phyloP scores from a whole-genome alignment of 768 basidiomycete species.

The Tremella mesenterica region DNA sequence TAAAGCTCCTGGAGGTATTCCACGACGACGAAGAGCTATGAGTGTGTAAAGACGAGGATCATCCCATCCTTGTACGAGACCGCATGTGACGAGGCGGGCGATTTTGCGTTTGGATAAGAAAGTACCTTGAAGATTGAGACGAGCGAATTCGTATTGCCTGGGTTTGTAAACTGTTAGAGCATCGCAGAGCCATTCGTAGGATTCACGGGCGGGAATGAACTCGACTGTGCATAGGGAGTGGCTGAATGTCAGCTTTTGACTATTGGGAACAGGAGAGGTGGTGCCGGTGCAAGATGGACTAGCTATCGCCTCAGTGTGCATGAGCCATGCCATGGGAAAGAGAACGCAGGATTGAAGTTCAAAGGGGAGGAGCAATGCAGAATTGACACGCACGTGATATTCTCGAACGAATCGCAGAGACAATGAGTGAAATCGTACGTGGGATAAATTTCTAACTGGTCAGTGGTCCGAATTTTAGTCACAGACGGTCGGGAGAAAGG shows the following conservation, averaged over 20 bases:
- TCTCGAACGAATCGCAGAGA: constrained; percentile 94
- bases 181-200: constrained; percentile 99
- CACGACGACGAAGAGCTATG: constrained; percentile 86
- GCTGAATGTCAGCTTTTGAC: constrained; percentile 49
- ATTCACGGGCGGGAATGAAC: constrained; percentile 89
- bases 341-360: too few relatives aligned
- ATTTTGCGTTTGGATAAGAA: constrained; percentile 97
- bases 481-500: too few relatives aligned
- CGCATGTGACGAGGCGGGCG: constrained; percentile 70
- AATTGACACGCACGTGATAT: constrained; percentile 70
- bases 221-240: constrained; percentile 96
- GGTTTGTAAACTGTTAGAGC: constrained; percentile 96
- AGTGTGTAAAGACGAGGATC: constrained; percentile 95
- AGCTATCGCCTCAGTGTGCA: neutral
- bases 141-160: constrained; percentile 90
- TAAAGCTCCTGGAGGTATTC: constrained; percentile 93
- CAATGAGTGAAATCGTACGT: constrained; percentile 99
- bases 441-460: constrained; percentile 62
- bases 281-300: neutral
- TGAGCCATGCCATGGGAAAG: too few relatives aligned
- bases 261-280: neutral
- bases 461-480: neutral
- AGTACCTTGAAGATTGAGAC: constrained; percentile 84
- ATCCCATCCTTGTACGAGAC: constrained; percentile 85
- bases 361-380: neutral